Evolutionary conservation across 352 stramenopile species (phyloP).

Genomic region (Elongisporangium undulatum): DNA sequence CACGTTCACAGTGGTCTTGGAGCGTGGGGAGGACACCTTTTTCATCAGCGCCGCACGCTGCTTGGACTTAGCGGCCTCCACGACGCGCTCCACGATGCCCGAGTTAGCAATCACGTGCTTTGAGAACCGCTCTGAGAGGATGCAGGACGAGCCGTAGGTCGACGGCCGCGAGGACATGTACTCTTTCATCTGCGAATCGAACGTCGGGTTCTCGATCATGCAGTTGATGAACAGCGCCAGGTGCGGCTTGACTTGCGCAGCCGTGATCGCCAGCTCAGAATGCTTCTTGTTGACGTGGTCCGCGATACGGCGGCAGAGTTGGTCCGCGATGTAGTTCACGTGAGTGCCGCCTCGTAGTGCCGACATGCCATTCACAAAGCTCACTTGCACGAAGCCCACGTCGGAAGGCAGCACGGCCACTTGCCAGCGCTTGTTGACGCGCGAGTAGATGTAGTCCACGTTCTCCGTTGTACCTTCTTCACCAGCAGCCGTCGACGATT

Average conservation of each 20-base stretch:
- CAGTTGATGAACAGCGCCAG: conserved; percentile 98
- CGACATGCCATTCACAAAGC: conserved; percentile 99
- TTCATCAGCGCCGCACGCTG: conserved; percentile 92
- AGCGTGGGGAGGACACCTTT: conserved; percentile 64
- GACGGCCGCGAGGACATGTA: conserved; percentile 92
- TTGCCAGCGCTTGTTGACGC: conserved; percentile 95
- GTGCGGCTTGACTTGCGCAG: conserved; percentile 96
- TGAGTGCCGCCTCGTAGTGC: conserved; percentile 96
- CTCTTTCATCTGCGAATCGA: conserved; percentile 99
- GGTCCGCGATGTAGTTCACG: conserved; percentile 88
- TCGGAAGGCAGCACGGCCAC: conserved; percentile 91
- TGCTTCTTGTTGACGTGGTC: conserved; percentile 97
- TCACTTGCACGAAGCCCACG: conserved; percentile 95
- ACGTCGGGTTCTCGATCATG: conserved; percentile 98
- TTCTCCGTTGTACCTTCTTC: conserved; percentile 53
- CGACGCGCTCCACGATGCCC: conserved; percentile 93
- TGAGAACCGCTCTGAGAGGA: conserved; percentile 92
- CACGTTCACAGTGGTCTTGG: conserved; percentile 89
- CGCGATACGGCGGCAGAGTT: conserved; percentile 83
- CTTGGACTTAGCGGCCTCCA: conserved; percentile 92
- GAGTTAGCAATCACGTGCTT: conserved; percentile 94
- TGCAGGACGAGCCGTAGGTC: conserved; percentile 87
- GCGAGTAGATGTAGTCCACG: conserved; percentile 89
- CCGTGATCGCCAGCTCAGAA: conserved; percentile 89
- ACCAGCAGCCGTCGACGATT: conserved; percentile 6